Base-by-base conservation (phyloP, 169 alveolate genomes). In the Babesia sp. region DNA sequence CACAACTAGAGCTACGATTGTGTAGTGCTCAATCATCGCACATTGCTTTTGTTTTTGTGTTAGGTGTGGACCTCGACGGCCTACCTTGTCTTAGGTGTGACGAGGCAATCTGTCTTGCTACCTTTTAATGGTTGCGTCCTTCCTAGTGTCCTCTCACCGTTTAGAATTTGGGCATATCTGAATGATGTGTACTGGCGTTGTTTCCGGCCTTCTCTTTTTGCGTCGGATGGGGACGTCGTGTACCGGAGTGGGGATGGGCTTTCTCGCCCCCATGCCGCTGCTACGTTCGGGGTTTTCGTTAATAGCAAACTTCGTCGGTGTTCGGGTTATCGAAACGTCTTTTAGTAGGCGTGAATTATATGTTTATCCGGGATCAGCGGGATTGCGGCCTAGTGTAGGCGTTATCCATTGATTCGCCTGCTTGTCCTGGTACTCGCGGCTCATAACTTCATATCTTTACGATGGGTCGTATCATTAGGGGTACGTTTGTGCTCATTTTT, bases 381-480 rank as follows among this genome's bases (percentile, higher is more conserved):
- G 67, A 28, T 20, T 7, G 9, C 67, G 45, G 67, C 67, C 22
- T 22, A 39, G 67, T 37, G 5, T 36, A 18, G 67, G 42, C 67
- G 51, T 33, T 50, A 20, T 36, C 67, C 33, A 54, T 9, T 26
- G 56, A 12, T 26, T 22, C n/a, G 9, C 41, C 61, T n/a, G n/a
- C 36, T 20, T 11, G 20, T 11, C 33, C 61, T 11, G 61, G 61
- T 24, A 54, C 61, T 31, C 11, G 26, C 5, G 45, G 2, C 50
- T 39, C 67, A n/a, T 11, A 20, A 0, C 45, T 22, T 24, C 1
- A 16, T 16, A 33, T 4, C 1, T 16, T 36, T 34, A 31, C 45
- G 56, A 79, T 79, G 87, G 87, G 87, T 66, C 82, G 87, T 20
- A 57, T 79, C 33, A 79, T 79, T 58, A 79, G 86, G 53, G 69